Evolutionary conservation across 1,284 basidiomycete species (phyloP), one percentile per base, ranked within the genome.

Genomic region (Phellinidium pouzarii): DNA sequence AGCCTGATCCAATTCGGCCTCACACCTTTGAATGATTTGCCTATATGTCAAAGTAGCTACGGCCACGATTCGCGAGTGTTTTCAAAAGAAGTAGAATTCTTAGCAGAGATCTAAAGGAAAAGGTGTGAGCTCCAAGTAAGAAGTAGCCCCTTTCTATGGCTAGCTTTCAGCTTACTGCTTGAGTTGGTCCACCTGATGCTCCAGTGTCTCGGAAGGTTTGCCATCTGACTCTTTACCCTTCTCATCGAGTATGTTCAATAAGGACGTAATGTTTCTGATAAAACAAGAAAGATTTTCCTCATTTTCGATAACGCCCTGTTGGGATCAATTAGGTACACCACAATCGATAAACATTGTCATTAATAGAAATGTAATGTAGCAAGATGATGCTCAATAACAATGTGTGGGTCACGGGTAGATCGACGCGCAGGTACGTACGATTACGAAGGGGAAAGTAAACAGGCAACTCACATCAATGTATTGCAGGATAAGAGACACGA

Each of bases 201-300:
- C 46, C 9, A 48, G 9, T 11, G 9, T 34, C 20, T 26, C 14
- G 4, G 41, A 36, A 5, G 1, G 19, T n/a, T 22, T 36, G n/a
- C 29, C 23, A 19, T 5, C 19, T 11, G 17, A 29, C n/a, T 43
- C 20, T 14, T 17, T 11, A 9, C 19, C 8, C n/a, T 22, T 44
- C 42, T 19, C 14, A 12, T 34, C 17, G 6, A 51, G 2, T 31
- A 40, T 29, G 8, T 34, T 19, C 26, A 25, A 14, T 3, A 51
- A 36, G 3, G 23, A 11, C 0, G 29, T 23, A 14, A 51, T 42
- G 19, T 25, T 43, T 11, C 31, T 37, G 29, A 34, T 51, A 3
- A 51, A 44, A 27, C 44, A 44, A 31, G 17, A 19, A n/a, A 43
- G 47, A 14, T 52, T 29, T 40, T 52, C 44, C 22, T 46, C 38